These are phyloP conservation scores for Fonsecaea pedrosoi DNA, from an alignment of 2,329 filamentous ascomycete genomes.

Conservation along the genomic window DNA sequence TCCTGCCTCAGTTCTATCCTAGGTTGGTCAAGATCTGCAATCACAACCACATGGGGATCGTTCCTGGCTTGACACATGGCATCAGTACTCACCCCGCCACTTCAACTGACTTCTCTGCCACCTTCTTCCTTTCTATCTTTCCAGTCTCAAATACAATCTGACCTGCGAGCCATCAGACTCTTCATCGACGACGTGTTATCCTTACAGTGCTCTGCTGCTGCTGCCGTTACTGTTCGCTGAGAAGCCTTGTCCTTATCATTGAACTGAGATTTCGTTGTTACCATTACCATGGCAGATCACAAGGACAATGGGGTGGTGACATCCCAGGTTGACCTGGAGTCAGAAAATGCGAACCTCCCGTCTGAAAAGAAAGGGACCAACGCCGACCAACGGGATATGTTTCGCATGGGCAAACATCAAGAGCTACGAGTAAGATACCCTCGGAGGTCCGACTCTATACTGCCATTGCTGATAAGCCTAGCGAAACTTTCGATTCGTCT, in stretches of 20 bases:
- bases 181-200: background rate
- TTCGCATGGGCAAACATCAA: constrained; percentile 45
- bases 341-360: constrained; percentile 34
- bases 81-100: constrained; percentile 8
- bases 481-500: constrained; percentile 51
- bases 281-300: constrained; percentile 30
- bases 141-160: background rate
- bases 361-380: constrained; percentile 42
- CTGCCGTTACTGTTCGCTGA: too few species aligned
- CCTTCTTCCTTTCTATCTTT: constrained; percentile 10
- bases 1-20: constrained; percentile 18
- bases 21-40: constrained; percentile 23
- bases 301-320: constrained; percentile 32
- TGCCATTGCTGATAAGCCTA: constrained; percentile 29
- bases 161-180: background rate
- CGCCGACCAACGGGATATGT: constrained; percentile 46
- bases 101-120: constrained; percentile 1
- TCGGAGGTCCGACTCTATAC: background rate
- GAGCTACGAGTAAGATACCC: constrained; percentile 42
- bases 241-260: background rate
- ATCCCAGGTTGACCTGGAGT: constrained; percentile 34
- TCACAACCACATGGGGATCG: constrained; percentile 20
- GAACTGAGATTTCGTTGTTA: background rate
- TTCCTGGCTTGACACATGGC: constrained; percentile 26
- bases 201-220: background rate